Percentiles rank a stretch among this genome's conserved stretches.
Evolutionary conservation across 2,329 filamentous ascomycete genomes (phyloP).

Genomic region (Microsporum canis): DNA sequence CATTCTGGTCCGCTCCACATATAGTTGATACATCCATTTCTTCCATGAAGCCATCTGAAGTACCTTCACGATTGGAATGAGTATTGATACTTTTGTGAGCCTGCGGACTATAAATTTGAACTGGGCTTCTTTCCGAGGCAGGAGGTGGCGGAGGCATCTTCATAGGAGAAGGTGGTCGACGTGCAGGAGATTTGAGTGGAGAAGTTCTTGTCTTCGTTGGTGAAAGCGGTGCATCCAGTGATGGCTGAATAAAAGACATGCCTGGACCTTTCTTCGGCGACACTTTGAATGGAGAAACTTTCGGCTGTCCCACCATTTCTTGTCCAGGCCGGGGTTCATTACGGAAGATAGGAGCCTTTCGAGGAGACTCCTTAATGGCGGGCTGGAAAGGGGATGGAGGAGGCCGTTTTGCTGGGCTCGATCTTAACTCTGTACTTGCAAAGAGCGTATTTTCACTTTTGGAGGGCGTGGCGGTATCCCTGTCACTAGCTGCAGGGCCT

Average conservation of each 20-base stretch:
- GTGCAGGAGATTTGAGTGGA: constrained; percentile 35
- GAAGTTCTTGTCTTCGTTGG: constrained; percentile 27
- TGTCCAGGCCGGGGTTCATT: constrained; percentile 12
- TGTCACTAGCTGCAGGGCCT: neutral
- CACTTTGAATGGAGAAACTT: constrained; percentile 31
- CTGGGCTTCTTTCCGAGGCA: neutral
- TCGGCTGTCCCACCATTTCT: neutral
- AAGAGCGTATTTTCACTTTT: constrained; percentile 14
- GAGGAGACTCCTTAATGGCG: constrained; percentile 32
- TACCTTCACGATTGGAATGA: neutral
- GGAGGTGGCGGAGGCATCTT: constrained; percentile 18
- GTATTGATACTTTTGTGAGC: neutral
- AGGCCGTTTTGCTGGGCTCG: constrained; percentile 36
- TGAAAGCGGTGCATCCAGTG: constrained; percentile 24
- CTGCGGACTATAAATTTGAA: neutral
- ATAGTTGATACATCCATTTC: neutral
- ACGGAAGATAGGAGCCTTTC: constrained; percentile 22
- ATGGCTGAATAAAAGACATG: constrained; percentile 26
- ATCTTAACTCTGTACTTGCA: constrained; percentile 27
- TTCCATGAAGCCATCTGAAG: neutral
- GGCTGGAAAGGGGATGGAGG: constrained; percentile 36
- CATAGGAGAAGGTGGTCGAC: constrained; percentile 31
- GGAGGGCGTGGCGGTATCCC: neutral
- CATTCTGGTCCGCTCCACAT: neutral
- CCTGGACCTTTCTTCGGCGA: constrained; percentile 35